phyloP scores from a whole-genome alignment of 2,329 filamentous ascomycete genomes.

The Fusarium sp. region DNA sequence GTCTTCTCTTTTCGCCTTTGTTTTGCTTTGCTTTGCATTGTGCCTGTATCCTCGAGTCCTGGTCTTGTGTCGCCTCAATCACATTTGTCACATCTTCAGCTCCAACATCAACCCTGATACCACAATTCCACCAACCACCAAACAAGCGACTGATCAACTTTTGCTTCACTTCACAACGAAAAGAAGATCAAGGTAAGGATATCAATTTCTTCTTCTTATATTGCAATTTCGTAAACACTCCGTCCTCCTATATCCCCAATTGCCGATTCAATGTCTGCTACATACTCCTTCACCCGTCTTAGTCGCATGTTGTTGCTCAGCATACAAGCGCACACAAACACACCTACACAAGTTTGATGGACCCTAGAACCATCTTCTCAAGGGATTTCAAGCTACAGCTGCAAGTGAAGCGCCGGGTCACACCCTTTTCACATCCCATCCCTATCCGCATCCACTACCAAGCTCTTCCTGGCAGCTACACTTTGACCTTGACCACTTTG shows the following conservation, averaged over 20 bases:
- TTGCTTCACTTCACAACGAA: slow-evolving; percentile 8
- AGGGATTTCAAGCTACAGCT: slow-evolving; percentile 47
- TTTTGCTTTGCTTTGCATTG: slow-evolving; percentile 28
- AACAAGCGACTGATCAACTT: slow-evolving; percentile 28
- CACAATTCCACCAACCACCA: slow-evolving; percentile 39
- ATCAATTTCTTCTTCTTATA: slow-evolving; percentile 1
- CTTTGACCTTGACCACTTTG: slow-evolving; percentile 38
- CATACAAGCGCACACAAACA: slow-evolving; percentile 33
- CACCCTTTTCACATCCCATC: slow-evolving; percentile 47
- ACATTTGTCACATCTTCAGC: slow-evolving; percentile 45
- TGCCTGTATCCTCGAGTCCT: slow-evolving; percentile 12
- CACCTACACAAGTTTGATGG: slow-evolving; percentile 27
- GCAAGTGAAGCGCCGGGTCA: slow-evolving; percentile 51
- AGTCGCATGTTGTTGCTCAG: slow-evolving; percentile 37
- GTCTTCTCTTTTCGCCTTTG: slow-evolving; percentile 41
- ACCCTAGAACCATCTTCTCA: slow-evolving; percentile 38
- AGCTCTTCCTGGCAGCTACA: slow-evolving; percentile 39
- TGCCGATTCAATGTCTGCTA: slow-evolving; percentile 22
- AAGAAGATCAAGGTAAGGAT: slow-evolving; percentile 19
- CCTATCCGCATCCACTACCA: slow-evolving; percentile 43
- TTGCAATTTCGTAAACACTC: not conserved
- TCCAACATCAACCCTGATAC: slow-evolving; percentile 29
- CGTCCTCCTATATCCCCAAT: slow-evolving; percentile 4
- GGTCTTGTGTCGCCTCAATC: slow-evolving; percentile 38
- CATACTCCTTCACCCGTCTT: slow-evolving; percentile 20